Conservation (phyloP, 116 monocot species). For the Iris pallida region DNA sequence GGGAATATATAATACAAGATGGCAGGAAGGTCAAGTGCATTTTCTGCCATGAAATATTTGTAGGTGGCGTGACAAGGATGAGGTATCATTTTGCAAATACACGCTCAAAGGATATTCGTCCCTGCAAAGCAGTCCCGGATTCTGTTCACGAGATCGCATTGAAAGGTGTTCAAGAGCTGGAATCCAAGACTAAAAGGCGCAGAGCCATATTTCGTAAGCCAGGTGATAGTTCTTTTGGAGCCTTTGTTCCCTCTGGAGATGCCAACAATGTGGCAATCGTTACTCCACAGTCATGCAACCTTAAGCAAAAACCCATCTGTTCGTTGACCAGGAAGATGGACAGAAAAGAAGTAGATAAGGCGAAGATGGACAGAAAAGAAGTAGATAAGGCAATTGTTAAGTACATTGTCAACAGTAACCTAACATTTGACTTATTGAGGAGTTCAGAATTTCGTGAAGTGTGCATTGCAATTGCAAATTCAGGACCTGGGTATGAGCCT, state of each 20-base stretch:
- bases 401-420: conserved; percentile 9
- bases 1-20: conserved; percentile 8
- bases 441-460: conserved; percentile 10
- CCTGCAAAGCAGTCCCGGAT: conserved; percentile 12
- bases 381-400: conserved; percentile 11
- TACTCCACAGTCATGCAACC: not conserved
- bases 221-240: conserved; percentile 6
- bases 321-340: not conserved
- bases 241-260: conserved; percentile 9
- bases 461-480: conserved; percentile 19
- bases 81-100: conserved; percentile 18
- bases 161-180: conserved; percentile 11
- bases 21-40: conserved; percentile 13
- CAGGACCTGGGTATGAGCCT: conserved; percentile 13
- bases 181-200: conserved; percentile 7
- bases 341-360: conserved; percentile 3
- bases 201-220: not conserved
- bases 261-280: not conserved
- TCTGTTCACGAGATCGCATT: conserved; percentile 11
- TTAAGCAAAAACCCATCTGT: conserved; percentile 2
- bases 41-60: conserved; percentile 15
- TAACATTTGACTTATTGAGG: conserved; percentile 6
- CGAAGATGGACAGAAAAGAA: not conserved
- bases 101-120: conserved; percentile 13
- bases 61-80: conserved; percentile 15